These are phyloP conservation scores for Dactylellina haptotyla DNA, from an alignment of 2,329 filamentous ascomycete species.

Conservation along the genomic window DNA sequence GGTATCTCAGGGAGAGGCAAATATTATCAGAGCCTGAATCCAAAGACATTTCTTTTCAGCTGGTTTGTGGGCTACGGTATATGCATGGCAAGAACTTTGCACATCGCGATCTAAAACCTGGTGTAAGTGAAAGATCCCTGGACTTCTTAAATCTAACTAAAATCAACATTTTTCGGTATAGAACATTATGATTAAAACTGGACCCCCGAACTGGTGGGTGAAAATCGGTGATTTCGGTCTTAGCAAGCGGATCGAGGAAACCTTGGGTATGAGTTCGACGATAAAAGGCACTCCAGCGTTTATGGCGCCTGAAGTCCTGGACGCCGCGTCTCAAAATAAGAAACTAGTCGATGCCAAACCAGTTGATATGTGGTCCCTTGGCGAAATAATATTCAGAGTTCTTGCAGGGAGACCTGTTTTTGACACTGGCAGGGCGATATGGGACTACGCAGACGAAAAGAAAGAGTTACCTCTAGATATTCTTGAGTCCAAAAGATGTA, in stretches of 20 bases:
- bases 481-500: neutral
- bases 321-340: conserved; percentile 1
- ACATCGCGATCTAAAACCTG: conserved; percentile 31
- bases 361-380: conserved; percentile 14
- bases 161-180: too few species aligned
- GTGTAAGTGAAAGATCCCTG: conserved; percentile 3
- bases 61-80: conserved; percentile 17
- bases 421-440: conserved; percentile 10
- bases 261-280: conserved; percentile 3
- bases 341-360: conserved; percentile 6
- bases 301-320: conserved; percentile 22
- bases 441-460: conserved; percentile 1
- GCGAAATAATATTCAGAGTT: conserved; percentile 15
- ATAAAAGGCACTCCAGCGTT: conserved; percentile 21
- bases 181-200: conserved; percentile 24
- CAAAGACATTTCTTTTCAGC: conserved; percentile 15
- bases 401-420: conserved; percentile 1
- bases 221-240: conserved; percentile 55
- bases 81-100: conserved; percentile 30
- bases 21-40: conserved; percentile 14
- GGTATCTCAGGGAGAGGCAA: conserved; percentile 56
- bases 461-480: neutral
- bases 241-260: conserved; percentile 45
- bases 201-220: conserved; percentile 41
- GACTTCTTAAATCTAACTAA: neutral